These are phyloP conservation scores for Caryopteris hybrid DNA, from an alignment of 305 asterid species.

Conservation along the genomic window DNA sequence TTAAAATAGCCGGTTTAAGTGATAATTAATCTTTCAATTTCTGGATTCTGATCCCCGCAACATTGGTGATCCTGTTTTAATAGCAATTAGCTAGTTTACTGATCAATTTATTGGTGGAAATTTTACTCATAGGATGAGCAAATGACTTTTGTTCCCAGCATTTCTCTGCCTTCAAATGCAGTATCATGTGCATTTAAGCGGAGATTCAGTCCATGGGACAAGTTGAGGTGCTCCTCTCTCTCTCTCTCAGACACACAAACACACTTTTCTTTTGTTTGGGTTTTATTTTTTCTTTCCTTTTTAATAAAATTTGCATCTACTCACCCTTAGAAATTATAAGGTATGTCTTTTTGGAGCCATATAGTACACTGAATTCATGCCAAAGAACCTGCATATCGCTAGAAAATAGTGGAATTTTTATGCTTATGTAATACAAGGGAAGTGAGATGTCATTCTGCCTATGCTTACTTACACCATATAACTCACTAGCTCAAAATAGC, in stretches of 20 bases:
- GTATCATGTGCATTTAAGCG: slow-evolving; percentile 81
- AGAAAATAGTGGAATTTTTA: background rate
- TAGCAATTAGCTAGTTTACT: background rate
- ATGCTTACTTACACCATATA: background rate
- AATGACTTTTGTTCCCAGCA: slow-evolving; percentile 72
- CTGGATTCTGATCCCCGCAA: background rate
- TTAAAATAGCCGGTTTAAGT: background rate
- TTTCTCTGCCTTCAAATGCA: slow-evolving; percentile 82
- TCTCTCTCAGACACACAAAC: background rate
- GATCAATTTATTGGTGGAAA: slow-evolving; percentile 6
- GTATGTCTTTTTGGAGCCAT: background rate
- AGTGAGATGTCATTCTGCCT: background rate
- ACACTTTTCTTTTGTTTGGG: too few relatives aligned
- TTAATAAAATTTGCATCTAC: too few relatives aligned
- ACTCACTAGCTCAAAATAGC: background rate
- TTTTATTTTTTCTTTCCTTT: too few relatives aligned
- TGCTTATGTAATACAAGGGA: background rate
- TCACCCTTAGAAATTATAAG: background rate
- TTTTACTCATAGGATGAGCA: slow-evolving; percentile 67
- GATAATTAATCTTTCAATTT: background rate
- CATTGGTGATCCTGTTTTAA: background rate
- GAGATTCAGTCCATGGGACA: slow-evolving; percentile 73
- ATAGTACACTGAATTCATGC: background rate
- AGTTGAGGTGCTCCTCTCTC: slow-evolving; percentile 58
- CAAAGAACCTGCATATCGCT: background rate